Evolutionary conservation across 768 basidiomycete genomes (phyloP).

Genomic region (Pulveroboletus frians): DNA sequence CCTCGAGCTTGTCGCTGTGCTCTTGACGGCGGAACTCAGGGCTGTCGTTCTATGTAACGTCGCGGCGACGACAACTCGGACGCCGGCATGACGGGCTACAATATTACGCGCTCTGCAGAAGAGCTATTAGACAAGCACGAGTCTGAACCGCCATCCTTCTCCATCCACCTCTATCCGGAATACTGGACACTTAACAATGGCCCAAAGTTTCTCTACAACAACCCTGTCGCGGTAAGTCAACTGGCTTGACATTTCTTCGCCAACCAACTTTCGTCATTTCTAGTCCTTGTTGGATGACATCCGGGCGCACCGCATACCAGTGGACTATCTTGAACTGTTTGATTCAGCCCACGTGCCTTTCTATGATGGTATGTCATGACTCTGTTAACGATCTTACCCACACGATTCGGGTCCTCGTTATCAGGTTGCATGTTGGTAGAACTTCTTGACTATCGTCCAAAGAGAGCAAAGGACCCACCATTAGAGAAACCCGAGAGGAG

Average conservation of each 20-base stretch:
- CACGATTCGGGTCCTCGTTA: constrained; percentile 1
- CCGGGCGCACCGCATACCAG: constrained; percentile 75
- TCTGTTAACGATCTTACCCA: background rate
- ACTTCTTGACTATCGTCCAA: constrained; percentile 68
- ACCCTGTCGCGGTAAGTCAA: constrained; percentile 55
- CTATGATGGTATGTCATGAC: constrained; percentile 62
- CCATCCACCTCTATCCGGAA: constrained; percentile 72
- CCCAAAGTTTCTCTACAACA: constrained; percentile 76
- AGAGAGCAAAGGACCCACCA: constrained; percentile 49
- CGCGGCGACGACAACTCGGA: constrained; percentile 12
- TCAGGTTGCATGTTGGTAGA: constrained; percentile 84
- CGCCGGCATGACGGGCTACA: constrained; percentile 61
- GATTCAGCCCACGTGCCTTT: constrained; percentile 69
- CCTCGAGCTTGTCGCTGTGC: background rate
- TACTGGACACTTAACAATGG: constrained; percentile 81
- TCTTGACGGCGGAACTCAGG: background rate
- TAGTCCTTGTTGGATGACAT: constrained; percentile 82
- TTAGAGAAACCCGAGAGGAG: constrained; percentile 57
- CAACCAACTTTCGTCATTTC: constrained; percentile 4
- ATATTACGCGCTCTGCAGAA: constrained; percentile 58
- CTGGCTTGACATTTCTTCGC: background rate
- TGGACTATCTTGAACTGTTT: constrained; percentile 79
- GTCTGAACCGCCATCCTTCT: constrained; percentile 63
- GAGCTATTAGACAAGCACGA: constrained; percentile 57
- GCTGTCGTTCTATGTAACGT: background rate